A percentile compares a stretch with the other conserved stretches of the same genome.
These are phyloP conservation scores for Mycena galericulata DNA, from an alignment of 768 basidiomycete species.

Conservation along the genomic window DNA sequence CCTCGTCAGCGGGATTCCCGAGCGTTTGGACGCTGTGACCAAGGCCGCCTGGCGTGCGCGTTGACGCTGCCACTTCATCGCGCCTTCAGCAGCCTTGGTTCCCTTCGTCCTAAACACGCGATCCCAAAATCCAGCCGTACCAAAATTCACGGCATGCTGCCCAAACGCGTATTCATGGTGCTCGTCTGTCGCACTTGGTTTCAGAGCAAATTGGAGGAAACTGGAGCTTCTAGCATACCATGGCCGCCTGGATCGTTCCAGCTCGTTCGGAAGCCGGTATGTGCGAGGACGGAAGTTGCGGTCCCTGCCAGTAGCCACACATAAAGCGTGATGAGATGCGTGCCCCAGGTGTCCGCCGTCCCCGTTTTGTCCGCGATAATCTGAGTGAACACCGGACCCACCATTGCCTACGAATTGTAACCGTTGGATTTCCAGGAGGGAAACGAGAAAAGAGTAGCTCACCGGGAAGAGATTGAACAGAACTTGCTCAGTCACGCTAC, in stretches of 20 bases:
- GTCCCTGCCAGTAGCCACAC: constrained; percentile 23
- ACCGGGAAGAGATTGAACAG: constrained; percentile 24
- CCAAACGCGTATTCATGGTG: constrained; percentile 26
- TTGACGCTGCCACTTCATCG: constrained; percentile 14
- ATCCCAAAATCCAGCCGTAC: constrained; percentile 23
- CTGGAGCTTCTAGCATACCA: not conserved
- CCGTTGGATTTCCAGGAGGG: not conserved
- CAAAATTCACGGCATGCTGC: constrained; percentile 16
- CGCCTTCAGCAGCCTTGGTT: no score
- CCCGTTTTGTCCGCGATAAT: constrained; percentile 22
- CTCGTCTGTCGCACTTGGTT: not conserved
- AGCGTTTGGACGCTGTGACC: constrained; percentile 5
- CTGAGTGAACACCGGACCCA: constrained; percentile 19
- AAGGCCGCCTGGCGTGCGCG: not conserved
- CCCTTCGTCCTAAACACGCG: constrained; percentile 18
- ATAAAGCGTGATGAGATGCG: constrained; percentile 22
- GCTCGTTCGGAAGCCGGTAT: constrained; percentile 24
- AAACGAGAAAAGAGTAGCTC: not conserved
- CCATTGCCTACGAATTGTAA: not conserved
- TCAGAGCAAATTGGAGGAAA: not conserved
- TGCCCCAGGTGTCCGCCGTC: constrained; percentile 4
- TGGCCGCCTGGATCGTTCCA: constrained; percentile 27
- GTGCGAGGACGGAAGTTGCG: constrained; percentile 24
- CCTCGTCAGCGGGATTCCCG: constrained; percentile 22
- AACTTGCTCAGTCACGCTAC: constrained; percentile 18